These are phyloP conservation scores for Arabidopsis suecica DNA, from an alignment of 345 rosid genomes.

Conservation along the genomic window DNA sequence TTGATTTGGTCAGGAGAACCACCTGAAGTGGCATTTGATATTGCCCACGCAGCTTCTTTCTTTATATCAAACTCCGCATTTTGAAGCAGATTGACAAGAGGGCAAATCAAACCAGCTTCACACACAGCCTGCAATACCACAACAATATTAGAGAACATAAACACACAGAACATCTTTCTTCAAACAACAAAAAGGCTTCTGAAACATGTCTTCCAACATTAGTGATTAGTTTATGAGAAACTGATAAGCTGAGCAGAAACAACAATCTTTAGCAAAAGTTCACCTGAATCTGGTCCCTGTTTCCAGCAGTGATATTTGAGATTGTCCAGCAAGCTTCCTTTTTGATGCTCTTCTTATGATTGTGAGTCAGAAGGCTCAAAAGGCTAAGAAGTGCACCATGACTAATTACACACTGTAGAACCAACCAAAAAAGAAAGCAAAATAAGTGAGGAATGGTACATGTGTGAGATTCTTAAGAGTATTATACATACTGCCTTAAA, in stretches of 20 bases:
- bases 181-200: constrained; percentile 1
- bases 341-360: constrained; percentile 92
- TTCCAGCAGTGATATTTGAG: constrained; percentile 98
- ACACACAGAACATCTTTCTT: not conserved
- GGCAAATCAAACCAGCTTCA: constrained; percentile 66
- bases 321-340: constrained; percentile 99
- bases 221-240: not conserved
- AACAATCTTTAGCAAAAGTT: not conserved
- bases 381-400: constrained; percentile 85
- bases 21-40: constrained; percentile 85
- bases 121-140: constrained; percentile 59
- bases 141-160: constrained; percentile 9
- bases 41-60: constrained; percentile 94
- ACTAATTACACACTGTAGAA: constrained; percentile 71
- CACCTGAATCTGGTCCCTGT: constrained; percentile 95
- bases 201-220: constrained; percentile 1
- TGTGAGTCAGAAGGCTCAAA: constrained; percentile 72
- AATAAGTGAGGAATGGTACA: not conserved
- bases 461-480: not conserved
- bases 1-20: constrained; percentile 77
- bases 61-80: constrained; percentile 86
- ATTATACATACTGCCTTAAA: constrained; percentile 2
- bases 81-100: constrained; percentile 70
- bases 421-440: not conserved
- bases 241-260: not conserved